A percentile compares a stretch with the other conserved stretches of the same genome.
These are phyloP conservation scores for Cystoderma amianthinum DNA, from an alignment of 768 basidiomycete species.

Conservation along the genomic window DNA sequence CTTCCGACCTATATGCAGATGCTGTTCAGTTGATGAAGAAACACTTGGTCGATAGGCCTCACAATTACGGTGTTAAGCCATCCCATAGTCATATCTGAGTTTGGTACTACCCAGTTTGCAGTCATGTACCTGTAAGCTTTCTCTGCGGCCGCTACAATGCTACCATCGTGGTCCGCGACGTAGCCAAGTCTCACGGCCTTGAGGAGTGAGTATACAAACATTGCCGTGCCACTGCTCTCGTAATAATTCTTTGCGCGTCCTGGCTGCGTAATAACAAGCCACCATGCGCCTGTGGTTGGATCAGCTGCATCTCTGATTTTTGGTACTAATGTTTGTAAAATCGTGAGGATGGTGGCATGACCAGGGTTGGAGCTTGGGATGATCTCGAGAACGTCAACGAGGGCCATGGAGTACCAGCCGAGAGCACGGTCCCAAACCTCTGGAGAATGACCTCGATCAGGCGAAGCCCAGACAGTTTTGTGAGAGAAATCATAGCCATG, in stretches of 20 bases:
- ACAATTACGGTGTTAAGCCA: slow-evolving; percentile 41
- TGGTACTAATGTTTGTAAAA: slow-evolving; percentile 26
- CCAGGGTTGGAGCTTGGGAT: slow-evolving; percentile 23
- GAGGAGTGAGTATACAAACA: slow-evolving; percentile 40
- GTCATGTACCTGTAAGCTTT: slow-evolving; percentile 36
- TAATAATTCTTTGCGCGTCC: slow-evolving; percentile 39
- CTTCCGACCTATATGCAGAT: slow-evolving; percentile 28
- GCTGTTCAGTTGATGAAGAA: not conserved
- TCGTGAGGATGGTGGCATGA: slow-evolving; percentile 19
- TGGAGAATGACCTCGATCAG: slow-evolving; percentile 38
- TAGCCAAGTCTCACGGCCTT: slow-evolving; percentile 37
- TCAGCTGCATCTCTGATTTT: slow-evolving; percentile 31
- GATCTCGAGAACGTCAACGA: slow-evolving; percentile 37
- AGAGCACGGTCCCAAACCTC: slow-evolving; percentile 43
- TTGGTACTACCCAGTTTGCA: slow-evolving; percentile 30
- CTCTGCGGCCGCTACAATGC: slow-evolving; percentile 26
- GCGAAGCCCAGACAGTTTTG: slow-evolving; percentile 33
- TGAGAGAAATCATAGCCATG: slow-evolving; percentile 44
- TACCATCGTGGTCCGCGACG: slow-evolving; percentile 29
- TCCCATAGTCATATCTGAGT: slow-evolving; percentile 35
- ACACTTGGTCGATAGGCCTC: slow-evolving; percentile 8
- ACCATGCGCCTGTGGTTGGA: slow-evolving; percentile 33
- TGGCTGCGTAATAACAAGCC: slow-evolving; percentile 44
- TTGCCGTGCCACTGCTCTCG: slow-evolving; percentile 38
- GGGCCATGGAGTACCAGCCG: slow-evolving; percentile 42